Evolutionary conservation across 306 rosid species (phyloP), one percentile per base, ranked within the genome.

Genomic region (Citrullus colocynthis): DNA sequence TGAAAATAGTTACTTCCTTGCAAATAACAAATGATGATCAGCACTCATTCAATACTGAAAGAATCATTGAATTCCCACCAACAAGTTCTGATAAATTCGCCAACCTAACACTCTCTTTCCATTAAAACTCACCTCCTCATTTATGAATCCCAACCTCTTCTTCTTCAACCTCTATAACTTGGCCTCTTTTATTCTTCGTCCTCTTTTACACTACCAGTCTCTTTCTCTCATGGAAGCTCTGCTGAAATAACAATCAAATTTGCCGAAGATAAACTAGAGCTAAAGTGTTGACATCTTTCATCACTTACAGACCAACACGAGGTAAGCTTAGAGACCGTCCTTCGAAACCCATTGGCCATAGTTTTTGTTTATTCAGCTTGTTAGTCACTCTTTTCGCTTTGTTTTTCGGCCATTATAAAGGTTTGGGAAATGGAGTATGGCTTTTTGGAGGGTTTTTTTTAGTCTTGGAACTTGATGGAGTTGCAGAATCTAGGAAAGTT

Each of bases 51-150:
- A 57, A 21, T 21, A 37, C 78, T 7, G 83, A 85, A 42, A 85
- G 86, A 84, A 89, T 86, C 93, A 90, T 87, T 91, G 87, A 93
- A 89, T 89, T 87, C 87, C 84, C 85, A 87, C 91, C 90, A 77
- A 82, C 77, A 81, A 83, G 79, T 78, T 83, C 81, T 82, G 78
- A 83, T 82, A 85, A 83, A 82, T 82, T 86, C 90, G 85, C 87
- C 94, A 79, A 89, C 90, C 81, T 65, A 70, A 61, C 74, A 71
- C 71, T 63, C 36, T 37, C 73, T 70, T 81, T 54, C 77, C 64
- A 74, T 79, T 81, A 76, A 81, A 81, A 66, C 69, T 10, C 77
- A 51, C 64, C 79, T 74, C 77, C 81, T 78, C 89, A 86, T 88
- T 85, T 85, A 86, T 86, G 92, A 77, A 78, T n/a, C 82, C 78